A percentile compares a stretch with the other conserved stretches of the same genome.
Conservation (phyloP, 257 asterid species). For the Solanum sparsipilum region DNA sequence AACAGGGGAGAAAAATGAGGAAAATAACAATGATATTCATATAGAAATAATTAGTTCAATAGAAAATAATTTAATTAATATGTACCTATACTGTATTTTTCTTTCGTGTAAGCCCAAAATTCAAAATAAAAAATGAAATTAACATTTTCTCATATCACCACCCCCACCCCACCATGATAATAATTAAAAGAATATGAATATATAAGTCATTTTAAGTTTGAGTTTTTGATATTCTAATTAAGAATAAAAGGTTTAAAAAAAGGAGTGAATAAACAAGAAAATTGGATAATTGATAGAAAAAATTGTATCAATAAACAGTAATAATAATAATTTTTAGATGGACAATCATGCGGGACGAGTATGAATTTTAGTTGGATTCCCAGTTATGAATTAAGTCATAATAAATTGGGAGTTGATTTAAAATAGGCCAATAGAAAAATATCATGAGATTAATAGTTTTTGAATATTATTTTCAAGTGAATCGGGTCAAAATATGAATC, state of each 20-base stretch:
- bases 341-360: background rate
- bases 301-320: rapidly evolving
- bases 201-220: background rate
- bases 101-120: background rate
- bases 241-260: background rate
- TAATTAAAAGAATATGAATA: background rate
- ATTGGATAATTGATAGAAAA: no score
- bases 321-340: background rate
- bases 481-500: background rate
- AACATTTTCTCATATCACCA: background rate
- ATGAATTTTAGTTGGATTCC: background rate
- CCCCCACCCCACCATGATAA: no score
- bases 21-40: no score
- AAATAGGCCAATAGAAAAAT: background rate
- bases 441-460: background rate
- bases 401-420: background rate
- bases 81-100: background rate
- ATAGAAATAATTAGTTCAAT: no score
- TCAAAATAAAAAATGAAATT: background rate
- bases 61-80: no score
- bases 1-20: background rate
- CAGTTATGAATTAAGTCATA: rapidly evolving
- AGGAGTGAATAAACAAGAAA: background rate
- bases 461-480: background rate
- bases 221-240: no score